Percentiles rank a stretch among this genome's conserved stretches.
phyloP scores from a whole-genome alignment of 2,329 filamentous ascomycete species.

The Talaromyces rugulosus region DNA sequence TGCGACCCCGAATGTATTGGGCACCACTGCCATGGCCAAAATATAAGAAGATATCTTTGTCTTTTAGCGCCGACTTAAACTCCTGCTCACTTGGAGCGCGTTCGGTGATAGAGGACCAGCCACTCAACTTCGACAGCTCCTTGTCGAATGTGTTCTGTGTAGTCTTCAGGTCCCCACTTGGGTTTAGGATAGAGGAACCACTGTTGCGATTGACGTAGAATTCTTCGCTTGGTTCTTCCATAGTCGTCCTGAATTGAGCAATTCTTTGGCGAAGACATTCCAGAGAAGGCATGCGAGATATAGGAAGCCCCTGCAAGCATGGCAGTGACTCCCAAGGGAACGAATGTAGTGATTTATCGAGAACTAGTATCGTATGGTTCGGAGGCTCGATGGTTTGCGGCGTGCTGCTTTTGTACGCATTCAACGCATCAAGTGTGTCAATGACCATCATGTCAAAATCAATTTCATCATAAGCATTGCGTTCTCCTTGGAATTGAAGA shows the following conservation, averaged over 20 bases:
- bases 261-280: constrained; percentile 75
- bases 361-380: constrained; percentile 75
- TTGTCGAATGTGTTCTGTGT: constrained; percentile 73
- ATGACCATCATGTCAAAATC: constrained; percentile 91
- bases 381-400: constrained; percentile 25
- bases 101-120: constrained; percentile 66
- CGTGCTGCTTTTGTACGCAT: constrained; percentile 63
- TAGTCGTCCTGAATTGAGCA: constrained; percentile 42
- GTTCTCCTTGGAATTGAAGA: constrained; percentile 91
- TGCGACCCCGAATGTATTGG: constrained; percentile 85
- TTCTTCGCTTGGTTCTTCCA: constrained; percentile 27
- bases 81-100: constrained; percentile 71
- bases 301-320: constrained; percentile 71
- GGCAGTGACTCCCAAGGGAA: constrained; percentile 97
- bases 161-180: constrained; percentile 72
- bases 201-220: constrained; percentile 48
- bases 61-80: constrained; percentile 64
- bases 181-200: constrained; percentile 77
- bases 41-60: constrained; percentile 75
- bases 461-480: constrained; percentile 95
- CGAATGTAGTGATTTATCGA: constrained; percentile 84
- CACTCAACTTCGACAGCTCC: constrained; percentile 50
- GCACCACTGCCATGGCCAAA: constrained; percentile 94
- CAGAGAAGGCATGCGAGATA: constrained; percentile 85
- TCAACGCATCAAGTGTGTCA: constrained; percentile 79